Base-by-base conservation (phyloP, 495 filamentous ascomycete species). In the Diplogelasinospora grovesii region DNA sequence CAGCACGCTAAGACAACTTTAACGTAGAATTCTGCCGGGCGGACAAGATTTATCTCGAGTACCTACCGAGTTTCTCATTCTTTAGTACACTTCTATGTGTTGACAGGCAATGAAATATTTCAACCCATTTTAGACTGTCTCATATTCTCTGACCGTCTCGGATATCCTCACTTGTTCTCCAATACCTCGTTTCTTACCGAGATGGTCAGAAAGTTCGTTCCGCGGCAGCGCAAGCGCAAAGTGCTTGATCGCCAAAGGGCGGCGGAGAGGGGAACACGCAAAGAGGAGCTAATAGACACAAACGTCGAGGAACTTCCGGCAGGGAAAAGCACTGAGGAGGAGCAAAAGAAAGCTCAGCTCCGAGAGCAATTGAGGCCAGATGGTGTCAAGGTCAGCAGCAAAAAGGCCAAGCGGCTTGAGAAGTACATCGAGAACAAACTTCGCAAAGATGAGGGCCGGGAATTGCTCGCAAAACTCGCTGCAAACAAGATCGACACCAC, bases 391-490 rank as follows among this genome's bases (percentile, higher is more conserved):
- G 78, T 95, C 46, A 90, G 83, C 22, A 71, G 77, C 26, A 94
- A 97, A 69, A 99, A 99, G 66, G 76, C 86, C 39, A 97, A 96
- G 65, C 74, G 92, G 26, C 66, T 99, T 23, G 88, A 96, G 43
- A 96, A 96, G 56, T 99, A 99, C 56, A 94, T 99, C 69, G 90
- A 96, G 53, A 92, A 71, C 36, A 98, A 98, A 71, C 68, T 97
- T 5, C 83, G 75, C 56, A 97, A 96, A 59, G 92, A 98, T 56
- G 92, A 97, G 53, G 95, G 88, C 56, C 64, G 84, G 7, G 84
- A 80, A 38, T 65, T 98, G 14, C 73, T 96, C 35, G 85, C 85
- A 58, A 87, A 88, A 56, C 70, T 98, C 5, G 81, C 85, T 20
- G 68, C 74, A 28, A 69, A 78, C 9, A 89, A 83, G 52, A 77